Percentiles rank a stretch among this genome's conserved stretches.
Conservation (phyloP, 2,329 filamentous ascomycete species). For the Cladobotryum mycophilum region DNA sequence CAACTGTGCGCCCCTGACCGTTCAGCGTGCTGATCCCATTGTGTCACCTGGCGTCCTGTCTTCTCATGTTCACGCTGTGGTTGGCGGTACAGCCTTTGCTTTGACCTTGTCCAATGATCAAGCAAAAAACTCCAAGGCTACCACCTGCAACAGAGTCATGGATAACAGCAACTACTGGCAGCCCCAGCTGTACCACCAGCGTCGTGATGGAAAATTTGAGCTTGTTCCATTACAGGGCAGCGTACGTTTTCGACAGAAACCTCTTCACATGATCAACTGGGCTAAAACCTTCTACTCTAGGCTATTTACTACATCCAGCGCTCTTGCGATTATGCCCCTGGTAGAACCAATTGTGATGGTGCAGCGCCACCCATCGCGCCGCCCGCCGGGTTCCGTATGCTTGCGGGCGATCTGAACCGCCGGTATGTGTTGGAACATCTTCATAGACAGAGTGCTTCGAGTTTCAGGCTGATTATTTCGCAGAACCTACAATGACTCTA, state of each 20-base stretch:
- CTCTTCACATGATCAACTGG: neutral
- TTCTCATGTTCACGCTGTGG: conserved; percentile 54
- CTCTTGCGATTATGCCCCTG: conserved; percentile 21
- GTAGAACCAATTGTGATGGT: conserved; percentile 17
- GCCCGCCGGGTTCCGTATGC: conserved; percentile 59
- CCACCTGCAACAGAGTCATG: conserved; percentile 55
- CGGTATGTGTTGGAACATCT: conserved; percentile 9
- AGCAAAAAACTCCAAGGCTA: conserved; percentile 50
- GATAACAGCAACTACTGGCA: conserved; percentile 66
- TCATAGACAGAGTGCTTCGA: neutral
- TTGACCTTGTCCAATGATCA: conserved; percentile 46
- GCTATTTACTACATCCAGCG: conserved; percentile 22
- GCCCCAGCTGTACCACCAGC: conserved; percentile 47
- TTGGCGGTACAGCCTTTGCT: conserved; percentile 56
- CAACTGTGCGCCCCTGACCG: too few species aligned
- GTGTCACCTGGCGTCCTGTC: conserved; percentile 47
- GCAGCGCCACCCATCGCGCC: conserved; percentile 44
- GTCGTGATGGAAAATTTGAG: conserved; percentile 50
- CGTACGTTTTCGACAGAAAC: conserved; percentile 13
- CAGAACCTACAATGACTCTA: conserved; percentile 37
- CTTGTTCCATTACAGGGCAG: conserved; percentile 27
- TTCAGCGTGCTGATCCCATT: conserved; percentile 47
- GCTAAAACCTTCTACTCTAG: conserved; percentile 6
- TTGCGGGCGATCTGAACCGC: conserved; percentile 54
- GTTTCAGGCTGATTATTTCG: neutral